Base-by-base conservation (phyloP, 2,329 filamentous ascomycete genomes). In the Didymella exigua region DNA sequence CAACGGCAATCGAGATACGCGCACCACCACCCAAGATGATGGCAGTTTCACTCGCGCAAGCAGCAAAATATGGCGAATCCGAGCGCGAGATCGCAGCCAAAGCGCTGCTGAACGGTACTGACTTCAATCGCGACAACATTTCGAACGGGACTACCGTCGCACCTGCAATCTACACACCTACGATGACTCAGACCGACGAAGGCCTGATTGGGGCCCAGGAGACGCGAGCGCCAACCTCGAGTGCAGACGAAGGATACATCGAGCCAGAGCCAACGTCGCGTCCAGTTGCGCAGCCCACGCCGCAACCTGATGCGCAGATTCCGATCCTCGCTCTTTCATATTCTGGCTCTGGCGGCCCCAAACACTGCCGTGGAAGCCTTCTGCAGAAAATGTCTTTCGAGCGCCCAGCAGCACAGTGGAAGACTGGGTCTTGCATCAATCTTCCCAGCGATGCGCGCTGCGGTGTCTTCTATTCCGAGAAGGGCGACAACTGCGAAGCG, bases 401-500 rank as follows among this genome's bases (percentile, higher is more conserved):
- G 3, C 67, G 54, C 0, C 70, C 70, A 0, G 56, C 65, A 18
- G 59, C 58, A 9, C 47, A 50, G 4, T 71, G 68, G 64, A 69
- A 66, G 41, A 67, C 68, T 10, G 70, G 70, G 1, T 67, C 70
- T 5, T 75, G 72, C 49, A 60, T 73, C 42, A 66, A 69, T 37
- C 59, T 75, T 4, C 70, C 71, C 2, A 44, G 49, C 41, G 64
- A 68, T 45, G 72, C 71, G 21, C 67, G 66, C 19, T 75, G 72
- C 23, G 72, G 72, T 5, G 60, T 75, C 0, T 75, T 75, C 45
- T 67, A 65, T 26, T 66, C 70, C 0, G 61, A 58, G n/a, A 72
- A 74, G 36, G 68, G 67, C 46, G 72, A 71, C 46, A 68, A 68
- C 24, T 75, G 72, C 59, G 70, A 75, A 33, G 72, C 71, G 21